Base-by-base conservation (phyloP, 202 grass and related monocot genomes). In the Panicum virgatum region DNA sequence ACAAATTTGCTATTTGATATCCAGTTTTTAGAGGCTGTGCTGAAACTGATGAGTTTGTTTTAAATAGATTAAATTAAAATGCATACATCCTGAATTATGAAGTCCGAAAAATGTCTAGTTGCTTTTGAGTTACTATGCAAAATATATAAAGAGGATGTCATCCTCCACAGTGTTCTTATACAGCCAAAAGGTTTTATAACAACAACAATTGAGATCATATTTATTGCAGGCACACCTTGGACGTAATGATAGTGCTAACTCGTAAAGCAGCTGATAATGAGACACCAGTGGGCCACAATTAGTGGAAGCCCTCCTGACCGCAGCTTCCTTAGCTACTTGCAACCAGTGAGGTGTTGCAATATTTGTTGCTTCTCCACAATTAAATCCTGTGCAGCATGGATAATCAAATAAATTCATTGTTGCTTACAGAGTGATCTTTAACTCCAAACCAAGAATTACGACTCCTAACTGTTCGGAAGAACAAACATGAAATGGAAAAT, bases 261-360 rank as follows among this genome's bases (percentile, higher is more conserved):
- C 70, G 78, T 99, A 96, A 87, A 99, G 96, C 66, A 99, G 91
- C 71, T 99, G 96, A 93, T 94, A 99, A 88, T 99, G 96, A 89
- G 96, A 99, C 54, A 99, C 91, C 96, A 99, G 90, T 40, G 96
- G 96, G 75, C 91, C 91, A 82, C 85, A 93, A 87, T 99, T 99
- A 75, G 93, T 96, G 53, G 96, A 99, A 93, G 96, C 96, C 89
- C 96, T 96, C 86, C 96, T 84, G 83, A 99, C 90, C 85, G 96
- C 96, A 88, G 96, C 96, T 81, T 99, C 93, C 92, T 99, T 99
- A 75, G 96, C 96, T 61, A 99, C 91, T 57, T 88, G 81, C 82
- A 99, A 92, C 96, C 96, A 99, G 77, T 62, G 71, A 87, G 96
- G 96, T 37, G 96, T 99, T 47, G 93, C 96, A 87, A 99, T 92